Base-by-base conservation (phyloP, 306 rosid species). In the Canavalia gladiata region DNA sequence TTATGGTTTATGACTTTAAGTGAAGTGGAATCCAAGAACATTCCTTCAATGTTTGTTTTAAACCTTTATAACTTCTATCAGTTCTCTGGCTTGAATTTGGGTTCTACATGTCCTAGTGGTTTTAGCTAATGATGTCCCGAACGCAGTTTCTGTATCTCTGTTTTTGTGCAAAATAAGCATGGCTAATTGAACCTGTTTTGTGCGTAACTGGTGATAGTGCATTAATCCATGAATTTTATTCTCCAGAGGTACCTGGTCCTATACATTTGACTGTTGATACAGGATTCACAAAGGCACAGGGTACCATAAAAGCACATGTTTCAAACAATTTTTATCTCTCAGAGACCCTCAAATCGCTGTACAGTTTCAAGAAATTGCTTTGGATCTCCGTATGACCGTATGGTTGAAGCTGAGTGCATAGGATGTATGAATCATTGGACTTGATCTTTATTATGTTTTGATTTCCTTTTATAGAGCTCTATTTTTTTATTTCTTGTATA, bases 251-350 rank as follows among this genome's bases (percentile, higher is more conserved):
- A 33, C 66, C 94, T 55, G 90, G 87, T 87, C 97, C 98, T 11
- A 78, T 96, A 68, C 98, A 96, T 82, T 85, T 96, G 90, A 96
- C 98, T 1, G 97, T 96, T 78, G 97, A 96, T 82, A 96, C 98
- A 0, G 97, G 97, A 72, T 95, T 95, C 72, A 76, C 83, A 25
- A 85, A 77, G 73, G 97, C 94, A 56, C 90, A 59, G 76, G 91
- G 93, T 81, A 80, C 90, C 13, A 85, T 96, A 31, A 93, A 90
- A 76, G 97, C 97, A 6, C 87, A 90, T 52, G 90, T 90, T 67
- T 89, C 97, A 2, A 81, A 86, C 76, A 96, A 85, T 87, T 83
- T 96, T 83, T 96, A 87, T 92, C 99, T 57, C 91, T 89, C 34
- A 93, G 97, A 72, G 98, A 95, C 74, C 87, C 85, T 56, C 98